Conservation (phyloP, 345 rosid species). For the Aegle marmelos region DNA sequence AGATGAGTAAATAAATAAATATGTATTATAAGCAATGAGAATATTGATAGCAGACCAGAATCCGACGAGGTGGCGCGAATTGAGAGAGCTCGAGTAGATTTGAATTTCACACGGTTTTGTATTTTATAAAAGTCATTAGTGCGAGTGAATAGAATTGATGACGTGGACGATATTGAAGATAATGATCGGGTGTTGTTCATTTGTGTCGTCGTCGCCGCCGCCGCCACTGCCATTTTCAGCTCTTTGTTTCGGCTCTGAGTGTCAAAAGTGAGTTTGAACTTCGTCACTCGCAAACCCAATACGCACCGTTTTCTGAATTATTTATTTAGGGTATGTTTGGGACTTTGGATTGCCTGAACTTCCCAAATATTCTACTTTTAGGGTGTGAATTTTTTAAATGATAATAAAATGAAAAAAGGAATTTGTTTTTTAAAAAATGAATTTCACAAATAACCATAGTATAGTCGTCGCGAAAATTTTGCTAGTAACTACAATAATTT, state of each 20-base stretch:
- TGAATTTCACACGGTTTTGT: slow-evolving; percentile 35
- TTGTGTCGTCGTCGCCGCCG: not conserved
- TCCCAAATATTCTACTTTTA: too few relatives aligned
- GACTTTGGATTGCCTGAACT: too few relatives aligned
- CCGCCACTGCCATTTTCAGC: slow-evolving; percentile 30
- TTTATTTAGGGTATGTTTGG: not conserved
- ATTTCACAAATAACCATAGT: too few relatives aligned
- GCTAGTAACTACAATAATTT: too few relatives aligned
- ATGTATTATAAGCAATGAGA: not conserved
- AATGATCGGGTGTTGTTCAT: not conserved
- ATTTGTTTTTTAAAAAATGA: too few relatives aligned
- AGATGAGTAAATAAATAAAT: not conserved
- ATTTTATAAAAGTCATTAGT: not conserved
- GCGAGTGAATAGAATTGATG: slow-evolving; percentile 6
- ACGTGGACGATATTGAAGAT: not conserved
- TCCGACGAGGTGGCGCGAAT: slow-evolving; percentile 53
- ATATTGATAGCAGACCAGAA: slow-evolving; percentile 44
- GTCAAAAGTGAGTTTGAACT: not conserved
- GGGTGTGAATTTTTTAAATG: too few relatives aligned
- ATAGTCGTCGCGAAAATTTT: too few relatives aligned
- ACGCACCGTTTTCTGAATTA: not conserved
- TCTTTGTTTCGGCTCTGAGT: not conserved
- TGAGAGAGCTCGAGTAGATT: slow-evolving; percentile 37
- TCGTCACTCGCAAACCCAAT: not conserved
- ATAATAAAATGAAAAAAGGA: too few relatives aligned